Evolutionary conservation across 2,329 filamentous ascomycete species (phyloP).

Genomic region (Claviceps maximensis): DNA sequence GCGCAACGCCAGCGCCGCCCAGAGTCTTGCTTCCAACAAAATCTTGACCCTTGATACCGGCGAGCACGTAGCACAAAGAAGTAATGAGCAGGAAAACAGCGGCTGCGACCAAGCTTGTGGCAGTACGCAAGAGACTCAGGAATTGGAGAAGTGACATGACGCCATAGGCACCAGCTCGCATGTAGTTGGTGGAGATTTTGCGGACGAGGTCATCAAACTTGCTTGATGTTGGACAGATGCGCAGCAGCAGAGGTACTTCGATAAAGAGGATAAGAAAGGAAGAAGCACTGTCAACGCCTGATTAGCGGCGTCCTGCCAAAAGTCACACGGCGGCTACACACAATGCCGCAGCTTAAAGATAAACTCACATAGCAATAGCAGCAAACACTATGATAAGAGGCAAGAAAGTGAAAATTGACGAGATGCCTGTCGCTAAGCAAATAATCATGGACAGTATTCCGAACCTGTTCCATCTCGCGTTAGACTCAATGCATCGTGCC

Average conservation of each 20-base stretch:
- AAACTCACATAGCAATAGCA: constrained; percentile 39
- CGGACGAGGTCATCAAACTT: constrained; percentile 84
- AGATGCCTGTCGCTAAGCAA: constrained; percentile 55
- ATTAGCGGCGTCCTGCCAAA: background rate
- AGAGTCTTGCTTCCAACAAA: constrained; percentile 93
- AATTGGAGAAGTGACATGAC: constrained; percentile 75
- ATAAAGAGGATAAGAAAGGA: constrained; percentile 68
- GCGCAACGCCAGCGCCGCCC: constrained; percentile 82
- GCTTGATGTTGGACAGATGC: constrained; percentile 90
- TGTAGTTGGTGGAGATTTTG: constrained; percentile 89
- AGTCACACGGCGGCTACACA: background rate
- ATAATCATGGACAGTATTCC: constrained; percentile 59
- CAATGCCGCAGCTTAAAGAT: background rate
- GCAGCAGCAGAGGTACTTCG: constrained; percentile 85
- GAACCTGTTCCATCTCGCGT: constrained; percentile 34
- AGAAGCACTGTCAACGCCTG: constrained; percentile 39
- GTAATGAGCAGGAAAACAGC: constrained; percentile 71
- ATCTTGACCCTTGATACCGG: constrained; percentile 68
- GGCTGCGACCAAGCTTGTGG: constrained; percentile 70
- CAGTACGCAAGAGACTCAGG: constrained; percentile 53
- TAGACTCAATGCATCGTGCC: background rate
- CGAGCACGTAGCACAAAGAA: constrained; percentile 65
- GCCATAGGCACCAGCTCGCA: constrained; percentile 78
- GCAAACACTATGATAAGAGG: constrained; percentile 36
- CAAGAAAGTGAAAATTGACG: constrained; percentile 48